Conservation (phyloP, 371 early-diverging fungal species). For the Massospora cicadina region DNA sequence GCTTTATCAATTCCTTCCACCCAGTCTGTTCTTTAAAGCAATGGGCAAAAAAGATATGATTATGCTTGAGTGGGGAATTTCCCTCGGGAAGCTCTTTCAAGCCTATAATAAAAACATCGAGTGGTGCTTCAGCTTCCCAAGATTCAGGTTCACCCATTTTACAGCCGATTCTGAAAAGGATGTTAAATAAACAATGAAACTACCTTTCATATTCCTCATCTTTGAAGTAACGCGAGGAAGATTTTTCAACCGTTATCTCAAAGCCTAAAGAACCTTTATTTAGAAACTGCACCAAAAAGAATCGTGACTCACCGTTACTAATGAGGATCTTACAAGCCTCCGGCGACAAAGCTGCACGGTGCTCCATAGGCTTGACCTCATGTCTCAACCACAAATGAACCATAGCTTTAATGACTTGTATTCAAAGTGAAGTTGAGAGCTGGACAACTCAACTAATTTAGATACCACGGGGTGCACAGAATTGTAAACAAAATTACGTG, state of each 20-base stretch:
- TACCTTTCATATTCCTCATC: constrained; percentile 73
- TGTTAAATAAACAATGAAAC: constrained; percentile 7
- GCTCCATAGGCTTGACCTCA: constrained; percentile 93
- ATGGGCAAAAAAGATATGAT: constrained; percentile 94
- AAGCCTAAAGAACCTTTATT: constrained; percentile 28
- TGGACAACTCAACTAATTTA: no score
- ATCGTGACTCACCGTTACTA: constrained; percentile 28
- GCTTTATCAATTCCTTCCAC: constrained; percentile 71
- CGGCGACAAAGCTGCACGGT: constrained; percentile 86
- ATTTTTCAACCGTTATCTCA: constrained; percentile 77
- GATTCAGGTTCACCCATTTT: constrained; percentile 52
- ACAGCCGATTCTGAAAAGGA: constrained; percentile 46
- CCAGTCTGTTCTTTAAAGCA: constrained; percentile 92
- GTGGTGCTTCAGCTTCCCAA: constrained; percentile 74
- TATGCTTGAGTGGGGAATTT: constrained; percentile 71
- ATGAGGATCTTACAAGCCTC: constrained; percentile 53
- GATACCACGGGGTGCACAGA: no score
- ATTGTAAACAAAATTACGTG: no score
- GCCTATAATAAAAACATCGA: constrained; percentile 77
- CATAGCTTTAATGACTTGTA: no score
- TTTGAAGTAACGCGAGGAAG: constrained; percentile 64
- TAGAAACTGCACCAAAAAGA: not conserved
- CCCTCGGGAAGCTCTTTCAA: constrained; percentile 94
- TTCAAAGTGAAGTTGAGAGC: no score
- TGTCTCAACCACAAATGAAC: constrained; percentile 88